A percentile compares a stretch with the other conserved stretches of the same genome.
These are phyloP conservation scores for Nemania serpens DNA, from an alignment of 2,329 filamentous ascomycete species.

Conservation along the genomic window DNA sequence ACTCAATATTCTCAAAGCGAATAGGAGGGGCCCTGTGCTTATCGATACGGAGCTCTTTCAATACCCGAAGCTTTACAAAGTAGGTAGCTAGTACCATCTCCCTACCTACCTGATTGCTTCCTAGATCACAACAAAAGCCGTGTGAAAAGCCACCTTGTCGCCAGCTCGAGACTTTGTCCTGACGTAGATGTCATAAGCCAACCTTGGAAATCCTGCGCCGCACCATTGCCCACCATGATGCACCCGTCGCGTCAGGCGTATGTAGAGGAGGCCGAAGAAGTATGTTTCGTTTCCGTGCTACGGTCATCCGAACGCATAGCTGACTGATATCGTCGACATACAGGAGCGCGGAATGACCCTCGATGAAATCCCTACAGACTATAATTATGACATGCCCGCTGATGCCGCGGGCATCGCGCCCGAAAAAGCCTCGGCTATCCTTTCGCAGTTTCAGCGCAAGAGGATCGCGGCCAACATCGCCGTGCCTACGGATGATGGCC, in stretches of 20 bases:
- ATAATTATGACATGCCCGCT: constrained; percentile 80
- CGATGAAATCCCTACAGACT: constrained; percentile 65
- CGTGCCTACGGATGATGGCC: constrained; percentile 90
- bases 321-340: constrained; percentile 34
- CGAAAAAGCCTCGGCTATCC: constrained; percentile 82
- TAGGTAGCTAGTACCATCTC: constrained; percentile 2
- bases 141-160: neutral
- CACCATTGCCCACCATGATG: constrained; percentile 59
- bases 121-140: neutral
- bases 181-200: neutral
- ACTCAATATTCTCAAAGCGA: too few relatives aligned
- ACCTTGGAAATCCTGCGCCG: neutral
- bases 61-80: too few relatives aligned
- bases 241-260: constrained; percentile 92
- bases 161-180: neutral
- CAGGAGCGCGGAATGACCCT: constrained; percentile 41
- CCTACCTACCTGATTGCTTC: too few relatives aligned
- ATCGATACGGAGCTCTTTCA: constrained; percentile 28
- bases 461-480: constrained; percentile 84
- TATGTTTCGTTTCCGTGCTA: constrained; percentile 49
- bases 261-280: constrained; percentile 82
- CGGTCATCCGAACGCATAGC: constrained; percentile 26
- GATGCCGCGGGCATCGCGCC: constrained; percentile 68
- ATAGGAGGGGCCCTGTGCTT: neutral
- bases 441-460: constrained; percentile 90